Evolutionary conservation across 163 green algal species (phyloP).

Genomic region (Chloromonas sp.): DNA sequence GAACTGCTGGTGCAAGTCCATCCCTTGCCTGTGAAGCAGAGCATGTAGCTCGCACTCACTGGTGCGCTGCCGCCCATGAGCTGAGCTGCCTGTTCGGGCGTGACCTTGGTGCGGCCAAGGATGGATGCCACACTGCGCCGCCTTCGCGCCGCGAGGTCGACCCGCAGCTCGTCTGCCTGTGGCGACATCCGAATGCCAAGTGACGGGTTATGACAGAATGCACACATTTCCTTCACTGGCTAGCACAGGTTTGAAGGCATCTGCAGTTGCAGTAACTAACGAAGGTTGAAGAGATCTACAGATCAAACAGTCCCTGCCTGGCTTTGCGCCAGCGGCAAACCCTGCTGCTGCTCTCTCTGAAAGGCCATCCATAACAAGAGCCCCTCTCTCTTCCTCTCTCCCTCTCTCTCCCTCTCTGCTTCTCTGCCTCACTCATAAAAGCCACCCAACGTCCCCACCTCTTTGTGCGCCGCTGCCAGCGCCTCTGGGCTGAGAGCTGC

Average conservation of each 20-base stretch:
- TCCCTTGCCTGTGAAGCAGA: too few species aligned
- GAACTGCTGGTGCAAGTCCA: too few species aligned
- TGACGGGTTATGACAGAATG: background rate
- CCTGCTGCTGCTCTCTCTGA: too few species aligned
- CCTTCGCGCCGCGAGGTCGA: conserved; percentile 28
- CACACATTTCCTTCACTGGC: background rate
- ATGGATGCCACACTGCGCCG: conserved; percentile 35
- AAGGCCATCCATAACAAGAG: too few species aligned
- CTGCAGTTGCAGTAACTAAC: too few species aligned
- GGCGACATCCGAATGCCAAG: background rate
- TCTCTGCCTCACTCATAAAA: too few species aligned
- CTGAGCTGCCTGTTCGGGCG: conserved; percentile 33
- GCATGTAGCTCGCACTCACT: conserved; percentile 7
- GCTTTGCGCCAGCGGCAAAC: too few species aligned
- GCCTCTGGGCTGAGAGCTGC: background rate
- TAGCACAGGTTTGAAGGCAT: too few species aligned
- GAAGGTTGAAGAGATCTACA: too few species aligned
- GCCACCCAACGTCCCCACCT: background rate
- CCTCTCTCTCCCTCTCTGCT: too few species aligned
- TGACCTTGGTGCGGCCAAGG: conserved; percentile 32
- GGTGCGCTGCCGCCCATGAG: conserved; percentile 36
- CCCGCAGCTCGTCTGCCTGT: conserved; percentile 34
- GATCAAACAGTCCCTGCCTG: too few species aligned
- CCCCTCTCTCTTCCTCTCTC: too few species aligned
- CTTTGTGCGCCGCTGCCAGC: background rate